These are phyloP conservation scores for Podospora conica DNA, from an alignment of 495 filamentous ascomycete genomes.

Conservation along the genomic window DNA sequence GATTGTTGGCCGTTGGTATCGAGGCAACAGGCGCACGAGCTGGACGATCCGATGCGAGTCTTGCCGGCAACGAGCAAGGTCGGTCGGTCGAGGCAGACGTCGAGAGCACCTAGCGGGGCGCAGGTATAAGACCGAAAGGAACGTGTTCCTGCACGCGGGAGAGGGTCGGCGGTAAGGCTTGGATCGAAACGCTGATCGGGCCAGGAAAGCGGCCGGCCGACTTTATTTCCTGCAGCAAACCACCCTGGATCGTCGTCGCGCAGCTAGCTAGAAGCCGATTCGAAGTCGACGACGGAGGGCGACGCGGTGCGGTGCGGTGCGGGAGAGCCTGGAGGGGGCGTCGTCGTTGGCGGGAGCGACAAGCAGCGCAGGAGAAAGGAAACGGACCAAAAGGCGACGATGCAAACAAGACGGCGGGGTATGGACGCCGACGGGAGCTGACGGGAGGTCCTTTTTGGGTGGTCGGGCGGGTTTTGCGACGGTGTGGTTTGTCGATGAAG, in stretches of 20 bases:
- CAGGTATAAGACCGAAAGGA: background rate
- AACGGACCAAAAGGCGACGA: background rate
- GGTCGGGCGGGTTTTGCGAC: conserved; percentile 14
- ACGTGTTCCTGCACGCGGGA: background rate
- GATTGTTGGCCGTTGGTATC: conserved; percentile 7
- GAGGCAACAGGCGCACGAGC: conserved; percentile 1
- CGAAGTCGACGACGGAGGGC: background rate
- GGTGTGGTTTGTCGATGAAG: conserved; percentile 19
- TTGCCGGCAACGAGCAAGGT: conserved; percentile 1
- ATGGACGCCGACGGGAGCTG: background rate
- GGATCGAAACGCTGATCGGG: background rate
- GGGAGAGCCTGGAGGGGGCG: background rate
- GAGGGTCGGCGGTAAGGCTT: background rate
- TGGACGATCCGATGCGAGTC: background rate
- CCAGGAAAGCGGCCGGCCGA: conserved; percentile 1
- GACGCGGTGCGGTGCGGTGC: background rate
- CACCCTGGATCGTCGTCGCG: conserved; percentile 19
- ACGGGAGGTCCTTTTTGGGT: conserved; percentile 9
- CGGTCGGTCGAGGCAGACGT: background rate
- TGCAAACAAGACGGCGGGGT: conserved; percentile 8
- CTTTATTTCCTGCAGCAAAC: conserved; percentile 6
- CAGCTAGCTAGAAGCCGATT: conserved; percentile 20
- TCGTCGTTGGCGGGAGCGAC: background rate
- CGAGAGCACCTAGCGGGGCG: background rate
- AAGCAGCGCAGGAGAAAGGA: background rate